Evolutionary conservation across 2,329 filamentous ascomycete species (phyloP), one percentile per base, ranked within the genome.

Genomic region (Fonsecaea pedrosoi): DNA sequence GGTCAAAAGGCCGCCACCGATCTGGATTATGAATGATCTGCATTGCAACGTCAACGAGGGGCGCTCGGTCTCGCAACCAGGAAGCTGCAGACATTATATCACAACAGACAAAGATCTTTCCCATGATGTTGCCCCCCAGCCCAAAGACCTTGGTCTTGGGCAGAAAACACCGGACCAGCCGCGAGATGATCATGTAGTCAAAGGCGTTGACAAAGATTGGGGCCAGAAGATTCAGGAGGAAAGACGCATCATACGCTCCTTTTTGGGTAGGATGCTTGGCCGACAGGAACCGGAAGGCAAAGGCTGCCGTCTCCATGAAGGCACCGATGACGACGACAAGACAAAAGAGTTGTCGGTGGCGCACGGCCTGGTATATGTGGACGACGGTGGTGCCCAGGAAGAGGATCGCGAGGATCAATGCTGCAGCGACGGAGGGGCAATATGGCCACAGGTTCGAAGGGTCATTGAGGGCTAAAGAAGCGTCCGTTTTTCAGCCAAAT

Each of bases 131-230:
- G 1, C 80, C 79, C 0, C 77, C 76, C 59, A 82, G 75, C 3
- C 67, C 68, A 4, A 78, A 74, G 13, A 82, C 48, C 15, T 55
- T 48, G 25, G 30, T 40, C 0, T 78, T 75, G 0, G 79, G 80
- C 3, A 77, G 42, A 55, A 79, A 82, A 64, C 75, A 80, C 70
- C 82, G 70, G 18, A 82, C 76, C 78, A 83, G 80, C 0, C 80
- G 77, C 4, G 76, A 81, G 10, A 83, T 74, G 4, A 78, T 74
- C 78, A 82, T 81, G 72, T 82, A 82, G 13, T 77, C 77, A 60
- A 80, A 83, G 3, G 80, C 80, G 65, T 82, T 82, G 6, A 83
- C 50, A 18, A 42, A 65, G 12, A 65, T 40, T 6, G 62, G 62
- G 5, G 62, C 62, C 25, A 65, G 40, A 15, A 65, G 55, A 30